Conservation (phyloP, 768 basidiomycete species). For the Termitomyces sp. region DNA sequence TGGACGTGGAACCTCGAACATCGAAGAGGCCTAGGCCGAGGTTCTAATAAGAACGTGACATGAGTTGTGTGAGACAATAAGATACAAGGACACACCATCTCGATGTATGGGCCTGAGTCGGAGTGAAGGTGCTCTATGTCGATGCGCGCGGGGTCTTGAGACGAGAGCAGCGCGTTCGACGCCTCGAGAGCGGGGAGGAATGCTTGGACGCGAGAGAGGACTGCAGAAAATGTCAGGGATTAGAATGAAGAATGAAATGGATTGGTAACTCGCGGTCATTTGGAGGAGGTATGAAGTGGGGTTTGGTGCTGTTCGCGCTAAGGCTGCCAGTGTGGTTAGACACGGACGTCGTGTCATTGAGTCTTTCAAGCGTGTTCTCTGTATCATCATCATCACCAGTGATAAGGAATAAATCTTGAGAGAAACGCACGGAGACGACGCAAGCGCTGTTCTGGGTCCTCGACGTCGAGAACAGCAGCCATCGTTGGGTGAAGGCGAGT, state of each 20-base stretch:
- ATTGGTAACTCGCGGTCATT: constrained; percentile 38
- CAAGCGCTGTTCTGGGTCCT: constrained; percentile 3
- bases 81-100: constrained; percentile 46
- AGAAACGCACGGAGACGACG: background rate
- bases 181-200: constrained; percentile 69
- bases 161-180: constrained; percentile 52
- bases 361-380: constrained; percentile 1
- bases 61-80: background rate
- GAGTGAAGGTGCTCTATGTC: constrained; percentile 61
- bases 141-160: constrained; percentile 48
- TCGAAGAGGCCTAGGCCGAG: constrained; percentile 63
- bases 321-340: background rate
- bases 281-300: constrained; percentile 34
- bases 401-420: background rate
- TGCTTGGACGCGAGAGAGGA: constrained; percentile 60
- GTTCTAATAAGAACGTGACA: constrained; percentile 34
- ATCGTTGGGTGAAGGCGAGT: background rate
- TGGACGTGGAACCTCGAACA: constrained; percentile 15
- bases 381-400: background rate
- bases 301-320: background rate
- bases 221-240: constrained; percentile 27
- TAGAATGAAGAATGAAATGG: background rate
- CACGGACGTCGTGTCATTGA: background rate
- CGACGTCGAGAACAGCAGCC: constrained; percentile 2
- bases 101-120: constrained; percentile 48